Evolutionary conservation across 257 asterid species (phyloP).

Genomic region (Gardenia jasminoides): DNA sequence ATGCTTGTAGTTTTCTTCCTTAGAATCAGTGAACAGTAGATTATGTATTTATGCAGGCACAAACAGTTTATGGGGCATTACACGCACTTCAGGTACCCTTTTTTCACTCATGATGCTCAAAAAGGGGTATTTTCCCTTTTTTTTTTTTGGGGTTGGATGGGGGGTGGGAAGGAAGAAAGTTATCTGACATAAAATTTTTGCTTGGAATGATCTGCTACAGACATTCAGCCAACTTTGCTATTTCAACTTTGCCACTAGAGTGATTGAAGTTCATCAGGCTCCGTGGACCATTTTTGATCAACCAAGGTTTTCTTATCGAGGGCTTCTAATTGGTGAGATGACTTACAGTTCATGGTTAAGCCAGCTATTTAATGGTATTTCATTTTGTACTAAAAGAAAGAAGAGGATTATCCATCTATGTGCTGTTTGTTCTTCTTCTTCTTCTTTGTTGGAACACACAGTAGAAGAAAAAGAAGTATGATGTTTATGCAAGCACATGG

Average conservation of each 20-base stretch:
- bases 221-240: constrained; percentile 93
- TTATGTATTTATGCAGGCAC: constrained; percentile 62
- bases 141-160: neutral
- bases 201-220: constrained; percentile 40
- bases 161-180: neutral
- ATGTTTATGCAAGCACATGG: neutral
- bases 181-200: constrained; percentile 7
- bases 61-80: constrained; percentile 85
- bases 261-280: constrained; percentile 61
- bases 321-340: constrained; percentile 81
- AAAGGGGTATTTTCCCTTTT: neutral
- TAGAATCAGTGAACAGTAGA: neutral
- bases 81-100: constrained; percentile 80
- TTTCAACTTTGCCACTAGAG: constrained; percentile 50
- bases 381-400: neutral
- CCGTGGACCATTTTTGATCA: constrained; percentile 82
- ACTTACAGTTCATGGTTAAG: neutral
- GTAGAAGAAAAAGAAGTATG: neutral
- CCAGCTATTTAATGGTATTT: neutral
- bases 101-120: constrained; percentile 15
- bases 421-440: neutral
- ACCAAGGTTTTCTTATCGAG: constrained; percentile 89
- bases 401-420: neutral
- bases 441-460: neutral
- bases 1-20: neutral